Evolutionary conservation across 2,329 filamentous ascomycete genomes (phyloP), one percentile per base, ranked within the genome.

Genomic region (Trichocomaceae sp.): DNA sequence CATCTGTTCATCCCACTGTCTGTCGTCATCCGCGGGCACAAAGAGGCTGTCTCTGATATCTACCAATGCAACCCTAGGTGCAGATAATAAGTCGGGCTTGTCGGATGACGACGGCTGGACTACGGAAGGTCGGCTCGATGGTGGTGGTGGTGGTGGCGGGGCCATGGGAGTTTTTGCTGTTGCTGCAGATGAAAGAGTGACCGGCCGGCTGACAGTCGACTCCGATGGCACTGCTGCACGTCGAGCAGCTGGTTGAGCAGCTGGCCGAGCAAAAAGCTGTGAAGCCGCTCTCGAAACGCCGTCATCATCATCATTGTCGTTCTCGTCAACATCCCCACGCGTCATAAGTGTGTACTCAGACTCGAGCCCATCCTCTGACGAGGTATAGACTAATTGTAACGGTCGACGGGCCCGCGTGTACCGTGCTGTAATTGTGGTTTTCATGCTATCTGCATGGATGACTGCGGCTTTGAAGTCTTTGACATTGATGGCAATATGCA

Each of bases 401-500:
- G 83, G 83, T 29, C 80, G 76, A 33, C 76, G 80, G 4, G 83
- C 81, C 20, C 75, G 74, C 2, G 82, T 84, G 62, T 84, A 85
- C 53, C 74, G 75, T 33, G 81, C 81, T 37, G 75, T 79, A 12
- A 86, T 71, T 6, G 71, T 73, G 1, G 75, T 75, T 61, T 78
- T 77, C 31, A 83, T 70, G 1, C 80, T 80, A 58, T 84, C 81
- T 6, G 83, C 83, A 64, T 86, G 83, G 1, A 77, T 72, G 22
- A 85, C 80, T 23, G 84, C 81, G 7, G 83, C 79, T 63, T 82
- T 83, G 72, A 86, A 86, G 64, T 86, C 83, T 64, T 83, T 85
- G 54, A 84, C 77, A 61, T 77, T 83, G 59, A 84, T 83, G 49
- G 81, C 77, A 59, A 85, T 78, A 61, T 85, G 83, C 54, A 84